Evolutionary conservation across 129 eudicot genomes (phyloP).

Genomic region (Pittosporum tobira): DNA sequence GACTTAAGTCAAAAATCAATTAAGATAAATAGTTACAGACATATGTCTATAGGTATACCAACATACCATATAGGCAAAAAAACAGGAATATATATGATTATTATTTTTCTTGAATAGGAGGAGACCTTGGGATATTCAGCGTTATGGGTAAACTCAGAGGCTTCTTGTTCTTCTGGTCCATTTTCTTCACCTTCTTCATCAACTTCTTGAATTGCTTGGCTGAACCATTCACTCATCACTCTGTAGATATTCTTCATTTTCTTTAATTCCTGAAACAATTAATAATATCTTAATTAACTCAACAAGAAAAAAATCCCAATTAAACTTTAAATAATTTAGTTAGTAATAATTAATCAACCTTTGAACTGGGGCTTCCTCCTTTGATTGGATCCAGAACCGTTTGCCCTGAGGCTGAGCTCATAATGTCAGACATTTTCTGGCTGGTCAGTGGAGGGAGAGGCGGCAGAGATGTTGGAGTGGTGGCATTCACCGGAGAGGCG

Average conservation of each 20-base stretch:
- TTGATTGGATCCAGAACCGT: background rate
- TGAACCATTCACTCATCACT: conserved; percentile 34
- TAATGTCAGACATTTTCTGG: background rate
- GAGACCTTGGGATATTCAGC: conserved; percentile 21
- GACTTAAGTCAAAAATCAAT: background rate
- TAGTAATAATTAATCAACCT: background rate
- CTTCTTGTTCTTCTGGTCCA: background rate
- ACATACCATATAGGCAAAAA: background rate
- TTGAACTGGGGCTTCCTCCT: background rate
- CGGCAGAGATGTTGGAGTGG: background rate
- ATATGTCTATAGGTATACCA: too few species aligned
- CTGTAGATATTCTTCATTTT: conserved; percentile 26
- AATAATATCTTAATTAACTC: background rate
- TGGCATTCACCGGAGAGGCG: background rate
- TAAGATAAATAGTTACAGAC: too few species aligned
- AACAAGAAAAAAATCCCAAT: too few species aligned
- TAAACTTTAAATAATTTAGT: too few species aligned
- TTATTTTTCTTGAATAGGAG: too few species aligned
- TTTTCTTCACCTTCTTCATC: conserved; percentile 12
- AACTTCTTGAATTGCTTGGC: conserved; percentile 19
- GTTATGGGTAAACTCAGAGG: background rate
- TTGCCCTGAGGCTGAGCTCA: background rate
- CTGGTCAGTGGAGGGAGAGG: background rate
- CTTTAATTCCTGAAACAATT: conserved; percentile 24
- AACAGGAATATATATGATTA: background rate